Evolutionary conservation across 257 asterid genomes (phyloP).

Genomic region (Petunia axillaris): DNA sequence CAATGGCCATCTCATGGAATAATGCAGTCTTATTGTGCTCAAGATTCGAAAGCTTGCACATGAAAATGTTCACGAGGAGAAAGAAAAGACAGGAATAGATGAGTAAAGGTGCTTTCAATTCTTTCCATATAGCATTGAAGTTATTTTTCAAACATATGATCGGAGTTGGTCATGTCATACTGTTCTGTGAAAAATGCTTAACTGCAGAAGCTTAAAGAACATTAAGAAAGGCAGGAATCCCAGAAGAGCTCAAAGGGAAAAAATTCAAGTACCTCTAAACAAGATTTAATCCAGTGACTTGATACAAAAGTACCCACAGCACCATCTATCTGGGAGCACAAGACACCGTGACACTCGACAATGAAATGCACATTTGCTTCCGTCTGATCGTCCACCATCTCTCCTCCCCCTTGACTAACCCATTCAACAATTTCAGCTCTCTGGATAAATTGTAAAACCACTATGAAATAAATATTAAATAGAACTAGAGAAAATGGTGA

Average conservation of each 20-base stretch:
- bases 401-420: slow-evolving; percentile 88
- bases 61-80: too few relatives aligned
- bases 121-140: too few relatives aligned
- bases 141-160: neutral
- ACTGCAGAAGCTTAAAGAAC: slow-evolving; percentile 2
- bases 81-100: too few relatives aligned
- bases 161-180: neutral
- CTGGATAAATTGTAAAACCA: slow-evolving; percentile 43
- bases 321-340: slow-evolving; percentile 36
- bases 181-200: neutral
- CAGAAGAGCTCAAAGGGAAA: slow-evolving; percentile 9
- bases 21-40: too few relatives aligned
- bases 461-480: slow-evolving; percentile 22
- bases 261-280: slow-evolving; percentile 64
- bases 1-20: too few relatives aligned
- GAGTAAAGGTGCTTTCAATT: too few relatives aligned
- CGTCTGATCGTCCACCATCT: slow-evolving; percentile 60
- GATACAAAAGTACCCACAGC: slow-evolving; percentile 58
- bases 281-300: slow-evolving; percentile 90
- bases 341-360: slow-evolving; percentile 81
- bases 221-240: slow-evolving; percentile 8
- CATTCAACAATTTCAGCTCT: slow-evolving; percentile 79
- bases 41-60: too few relatives aligned
- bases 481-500: slow-evolving; percentile 25
- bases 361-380: slow-evolving; percentile 59